Base-by-base conservation (phyloP, 805 yeast genomes). In the Metschnikowia lachancei region DNA sequence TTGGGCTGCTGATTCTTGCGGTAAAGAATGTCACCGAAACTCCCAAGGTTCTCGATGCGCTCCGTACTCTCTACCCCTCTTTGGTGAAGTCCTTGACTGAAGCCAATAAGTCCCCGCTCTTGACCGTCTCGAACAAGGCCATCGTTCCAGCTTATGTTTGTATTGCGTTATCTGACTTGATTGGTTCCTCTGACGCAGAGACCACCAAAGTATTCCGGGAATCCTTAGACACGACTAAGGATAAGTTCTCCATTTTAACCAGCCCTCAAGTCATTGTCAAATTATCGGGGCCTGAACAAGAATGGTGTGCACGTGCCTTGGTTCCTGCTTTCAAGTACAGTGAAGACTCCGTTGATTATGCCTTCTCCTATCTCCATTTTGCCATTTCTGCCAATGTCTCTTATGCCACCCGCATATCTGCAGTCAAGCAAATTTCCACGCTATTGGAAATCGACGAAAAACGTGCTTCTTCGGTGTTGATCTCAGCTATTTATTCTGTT, bases 91-190 rank as follows among this genome's bases (percentile, higher is more conserved):
- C 68, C 2, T 58, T 67, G 30, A 60, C 59, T 12, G 85, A 79
- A 35, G 74, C 80, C 36, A 59, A 68, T 32, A 55, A 67, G 13
- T 67, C 81, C 30, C 87, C 90, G 17, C 65, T 78, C 33, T 74
- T 81, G 14, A 69, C 80, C 22, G 69, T 79, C 12, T 65, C 80
- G 36, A 76, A 71, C 61, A 75, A 79, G 60, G 67, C 77, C 9
- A 74, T 83, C 14, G 63, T 75, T 2, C 75, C 79, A 41, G 81
- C 83, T 3, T 82, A 78, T 58, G 82, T 82, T 2, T 63, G 76
- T 2, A 55, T 72, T 52, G 70, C 49, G 50, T 56, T 49, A 60
- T 20, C 53, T 55, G 36, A 44, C 47, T 47, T 40, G 54, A 22
- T 45, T 12, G 45, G 42, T 2, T 28, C 46, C 6, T 14, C 44